Conservation (phyloP, 2,329 filamentous ascomycete genomes). For the Hortaea werneckii region DNA sequence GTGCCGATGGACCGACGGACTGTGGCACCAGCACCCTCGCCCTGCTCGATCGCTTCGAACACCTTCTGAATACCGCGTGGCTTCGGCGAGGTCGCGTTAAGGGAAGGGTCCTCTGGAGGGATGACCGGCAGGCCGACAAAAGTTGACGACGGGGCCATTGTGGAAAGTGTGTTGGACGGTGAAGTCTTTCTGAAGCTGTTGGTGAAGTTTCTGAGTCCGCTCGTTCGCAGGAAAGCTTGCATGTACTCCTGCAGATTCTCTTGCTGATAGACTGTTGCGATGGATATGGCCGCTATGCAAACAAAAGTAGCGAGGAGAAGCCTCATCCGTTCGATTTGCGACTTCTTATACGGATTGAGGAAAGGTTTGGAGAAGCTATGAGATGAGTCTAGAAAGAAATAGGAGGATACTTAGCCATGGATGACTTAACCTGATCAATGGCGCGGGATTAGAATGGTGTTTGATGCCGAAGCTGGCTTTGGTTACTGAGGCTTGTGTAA, state of each 20-base stretch:
- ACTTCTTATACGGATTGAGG: slow-evolving; percentile 4
- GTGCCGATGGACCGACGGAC: slow-evolving; percentile 85
- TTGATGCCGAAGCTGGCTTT: not conserved
- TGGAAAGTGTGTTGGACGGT: slow-evolving; percentile 21
- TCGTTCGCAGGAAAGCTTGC: slow-evolving; percentile 28
- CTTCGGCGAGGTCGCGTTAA: slow-evolving; percentile 50
- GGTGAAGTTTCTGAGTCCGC: slow-evolving; percentile 13
- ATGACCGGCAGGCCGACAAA: slow-evolving; percentile 43
- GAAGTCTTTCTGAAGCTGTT: slow-evolving; percentile 20
- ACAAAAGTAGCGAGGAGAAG: slow-evolving; percentile 29
- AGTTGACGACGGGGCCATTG: slow-evolving; percentile 20
- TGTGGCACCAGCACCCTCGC: slow-evolving; percentile 77
- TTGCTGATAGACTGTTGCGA: slow-evolving; percentile 19
- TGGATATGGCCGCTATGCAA: slow-evolving; percentile 30
- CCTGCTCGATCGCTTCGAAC: slow-evolving; percentile 74
- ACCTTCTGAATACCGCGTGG: slow-evolving; percentile 70
- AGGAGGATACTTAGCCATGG: slow-evolving; percentile 2
- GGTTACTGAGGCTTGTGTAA: not conserved
- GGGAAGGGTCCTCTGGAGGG: slow-evolving; percentile 31
- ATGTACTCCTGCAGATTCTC: slow-evolving; percentile 25
- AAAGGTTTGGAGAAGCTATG: slow-evolving; percentile 3
- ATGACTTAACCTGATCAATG: slow-evolving; percentile 4
- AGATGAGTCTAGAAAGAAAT: slow-evolving; percentile 6
- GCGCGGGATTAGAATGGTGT: not conserved
- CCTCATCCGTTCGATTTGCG: slow-evolving; percentile 10